Conservation (phyloP, 2,329 filamentous ascomycete genomes). For the Trichophaea hybrida region DNA sequence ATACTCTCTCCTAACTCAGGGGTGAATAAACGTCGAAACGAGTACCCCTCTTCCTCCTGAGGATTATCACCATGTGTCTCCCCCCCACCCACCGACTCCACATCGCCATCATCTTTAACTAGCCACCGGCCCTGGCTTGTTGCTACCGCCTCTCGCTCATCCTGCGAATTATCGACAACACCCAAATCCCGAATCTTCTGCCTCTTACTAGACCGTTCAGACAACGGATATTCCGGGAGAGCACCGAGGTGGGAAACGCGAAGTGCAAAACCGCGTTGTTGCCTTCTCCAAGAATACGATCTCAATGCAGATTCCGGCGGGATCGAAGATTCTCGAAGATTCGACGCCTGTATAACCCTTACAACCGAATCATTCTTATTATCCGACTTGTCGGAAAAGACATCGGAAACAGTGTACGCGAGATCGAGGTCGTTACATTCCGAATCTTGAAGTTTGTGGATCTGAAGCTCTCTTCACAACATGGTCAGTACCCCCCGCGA, state of each 20-base stretch:
- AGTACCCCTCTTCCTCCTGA: slow-evolving; percentile 10
- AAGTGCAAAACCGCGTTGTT: background rate
- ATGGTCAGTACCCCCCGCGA: background rate
- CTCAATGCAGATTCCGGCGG: slow-evolving; percentile 25
- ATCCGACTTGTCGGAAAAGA: slow-evolving; percentile 25
- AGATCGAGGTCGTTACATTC: slow-evolving; percentile 26
- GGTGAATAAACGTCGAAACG: background rate
- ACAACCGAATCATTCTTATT: slow-evolving; percentile 24
- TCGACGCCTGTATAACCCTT: slow-evolving; percentile 23
- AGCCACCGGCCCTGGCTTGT: background rate
- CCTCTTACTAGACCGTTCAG: slow-evolving; percentile 8
- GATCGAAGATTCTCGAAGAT: slow-evolving; percentile 21
- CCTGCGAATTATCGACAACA: slow-evolving; percentile 16
- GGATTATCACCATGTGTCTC: slow-evolving; percentile 10
- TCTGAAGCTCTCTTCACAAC: slow-evolving; percentile 18
- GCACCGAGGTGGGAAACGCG: no score
- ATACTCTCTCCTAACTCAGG: background rate
- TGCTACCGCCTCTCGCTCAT: slow-evolving; percentile 19
- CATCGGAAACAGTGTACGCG: slow-evolving; percentile 23
- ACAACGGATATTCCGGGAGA: slow-evolving; percentile 3
- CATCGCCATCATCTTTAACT: background rate
- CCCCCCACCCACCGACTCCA: slow-evolving; percentile 2
- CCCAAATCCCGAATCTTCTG: slow-evolving; percentile 8
- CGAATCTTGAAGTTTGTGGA: slow-evolving; percentile 25
- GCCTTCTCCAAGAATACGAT: slow-evolving; percentile 1